Conservation (phyloP, 139 green algal genomes). For the Chlorella sp. region DNA sequence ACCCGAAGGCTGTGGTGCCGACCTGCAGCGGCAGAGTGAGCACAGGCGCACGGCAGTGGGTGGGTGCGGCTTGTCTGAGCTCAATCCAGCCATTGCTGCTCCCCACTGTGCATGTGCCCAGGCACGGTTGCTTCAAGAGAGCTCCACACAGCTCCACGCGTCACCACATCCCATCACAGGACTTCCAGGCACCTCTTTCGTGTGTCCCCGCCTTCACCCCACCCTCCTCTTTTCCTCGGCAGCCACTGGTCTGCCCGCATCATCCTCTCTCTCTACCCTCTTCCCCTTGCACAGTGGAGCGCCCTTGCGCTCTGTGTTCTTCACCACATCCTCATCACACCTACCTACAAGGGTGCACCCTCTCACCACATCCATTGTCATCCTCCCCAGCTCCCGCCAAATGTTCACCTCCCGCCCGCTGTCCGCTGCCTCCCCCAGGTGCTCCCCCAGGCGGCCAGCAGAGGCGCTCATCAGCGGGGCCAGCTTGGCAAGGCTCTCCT, state of each 20-base stretch:
- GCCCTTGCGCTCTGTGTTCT: no score
- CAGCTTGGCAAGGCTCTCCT: background rate
- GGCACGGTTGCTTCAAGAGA: no score
- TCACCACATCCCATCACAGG: background rate
- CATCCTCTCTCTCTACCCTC: no score
- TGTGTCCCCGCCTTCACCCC: no score
- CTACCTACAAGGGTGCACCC: no score
- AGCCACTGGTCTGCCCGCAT: no score
- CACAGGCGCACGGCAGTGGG: background rate
- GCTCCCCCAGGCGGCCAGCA: background rate
- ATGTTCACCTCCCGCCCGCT: background rate
- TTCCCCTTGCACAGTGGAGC: no score
- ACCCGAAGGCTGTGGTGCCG: conserved; percentile 8
- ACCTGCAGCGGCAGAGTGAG: background rate
- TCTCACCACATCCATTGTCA: conserved; percentile 25
- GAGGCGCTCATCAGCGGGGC: background rate
- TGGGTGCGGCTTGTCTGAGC: no score
- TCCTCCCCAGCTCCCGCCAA: background rate
- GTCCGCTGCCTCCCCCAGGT: background rate
- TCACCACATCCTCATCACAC: no score
- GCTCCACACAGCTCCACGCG: no score
- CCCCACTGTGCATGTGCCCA: background rate
- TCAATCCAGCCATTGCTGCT: background rate
- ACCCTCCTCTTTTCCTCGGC: no score
- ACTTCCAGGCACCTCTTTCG: background rate